Evolutionary conservation across 345 rosid genomes (phyloP).

Genomic region (Eucalyptus lansdowneana): DNA sequence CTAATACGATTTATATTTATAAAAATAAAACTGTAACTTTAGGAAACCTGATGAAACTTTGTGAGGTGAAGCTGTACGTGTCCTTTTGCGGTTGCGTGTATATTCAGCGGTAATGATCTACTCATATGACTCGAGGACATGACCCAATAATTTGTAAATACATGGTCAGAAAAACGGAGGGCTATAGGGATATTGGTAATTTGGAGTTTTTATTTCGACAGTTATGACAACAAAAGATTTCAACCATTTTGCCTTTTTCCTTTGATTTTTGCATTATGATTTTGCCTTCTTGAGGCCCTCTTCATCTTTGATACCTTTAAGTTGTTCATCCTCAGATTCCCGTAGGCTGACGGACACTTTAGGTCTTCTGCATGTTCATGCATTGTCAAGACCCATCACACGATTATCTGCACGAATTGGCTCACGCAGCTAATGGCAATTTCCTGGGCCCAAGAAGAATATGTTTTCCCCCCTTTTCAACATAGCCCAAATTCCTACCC

Average conservation of each 20-base stretch:
- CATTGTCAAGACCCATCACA: neutral
- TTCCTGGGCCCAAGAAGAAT: neutral
- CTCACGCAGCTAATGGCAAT: neutral
- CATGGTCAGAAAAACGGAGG: too few relatives aligned
- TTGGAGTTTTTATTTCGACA: too few relatives aligned
- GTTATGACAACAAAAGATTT: too few relatives aligned
- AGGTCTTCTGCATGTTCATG: neutral
- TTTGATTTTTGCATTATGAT: too few relatives aligned
- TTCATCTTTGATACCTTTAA: neutral
- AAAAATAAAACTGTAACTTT: conserved; percentile 16
- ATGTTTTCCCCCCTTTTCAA: neutral
- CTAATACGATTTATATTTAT: neutral
- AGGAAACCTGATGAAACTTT: conserved; percentile 7
- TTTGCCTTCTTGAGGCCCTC: too few relatives aligned
- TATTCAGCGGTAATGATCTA: neutral
- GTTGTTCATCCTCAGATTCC: neutral
- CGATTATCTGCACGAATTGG: neutral
- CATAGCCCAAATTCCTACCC: neutral
- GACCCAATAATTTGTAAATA: neutral
- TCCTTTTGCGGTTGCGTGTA: neutral
- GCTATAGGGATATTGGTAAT: too few relatives aligned
- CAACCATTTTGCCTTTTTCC: too few relatives aligned
- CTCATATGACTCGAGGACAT: neutral
- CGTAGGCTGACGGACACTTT: neutral
- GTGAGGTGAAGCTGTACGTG: neutral